Evolutionary conservation across 495 filamentous ascomycete species (phyloP).

Genomic region (Mycothermus thermophilus): DNA sequence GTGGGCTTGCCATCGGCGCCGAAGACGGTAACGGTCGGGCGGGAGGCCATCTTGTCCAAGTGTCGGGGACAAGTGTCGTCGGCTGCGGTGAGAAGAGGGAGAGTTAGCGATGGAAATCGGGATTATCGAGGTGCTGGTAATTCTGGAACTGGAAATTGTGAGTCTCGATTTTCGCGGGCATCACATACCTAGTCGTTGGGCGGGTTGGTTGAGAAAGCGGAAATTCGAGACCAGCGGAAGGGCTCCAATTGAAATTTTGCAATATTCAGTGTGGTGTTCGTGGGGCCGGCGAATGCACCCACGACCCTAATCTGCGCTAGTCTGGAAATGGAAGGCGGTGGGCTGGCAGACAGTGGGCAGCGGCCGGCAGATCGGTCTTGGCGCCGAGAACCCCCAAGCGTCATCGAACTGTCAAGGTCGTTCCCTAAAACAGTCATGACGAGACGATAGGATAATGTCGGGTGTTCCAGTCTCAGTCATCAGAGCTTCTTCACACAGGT

Average conservation of each 20-base stretch:
- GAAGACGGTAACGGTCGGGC: conserved; percentile 91
- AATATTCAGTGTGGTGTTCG: conserved; percentile 20
- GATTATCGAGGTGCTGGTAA: too few relatives aligned
- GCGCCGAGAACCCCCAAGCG: too few relatives aligned
- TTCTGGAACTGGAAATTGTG: too few relatives aligned
- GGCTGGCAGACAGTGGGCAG: too few relatives aligned
- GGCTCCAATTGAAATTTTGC: conserved; percentile 25
- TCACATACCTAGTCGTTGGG: conserved; percentile 19
- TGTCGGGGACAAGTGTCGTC: conserved; percentile 13
- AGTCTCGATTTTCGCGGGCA: background rate
- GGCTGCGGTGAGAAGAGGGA: conserved; percentile 1
- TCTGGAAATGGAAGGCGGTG: conserved; percentile 2
- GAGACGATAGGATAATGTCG: too few relatives aligned
- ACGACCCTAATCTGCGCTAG: conserved; percentile 22
- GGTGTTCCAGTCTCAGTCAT: too few relatives aligned
- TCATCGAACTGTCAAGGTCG: too few relatives aligned
- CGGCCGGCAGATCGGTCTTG: too few relatives aligned
- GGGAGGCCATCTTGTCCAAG: conserved; percentile 64
- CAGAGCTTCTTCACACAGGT: too few relatives aligned
- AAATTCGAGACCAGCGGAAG: conserved; percentile 17
- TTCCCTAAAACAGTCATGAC: too few relatives aligned
- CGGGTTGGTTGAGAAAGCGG: conserved; percentile 16
- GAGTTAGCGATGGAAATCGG: conserved; percentile 9
- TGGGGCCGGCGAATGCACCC: conserved; percentile 14
- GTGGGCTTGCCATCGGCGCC: conserved; percentile 80